Conservation (phyloP, 306 rosid species). For the Herpetospermum pedunculosum region DNA sequence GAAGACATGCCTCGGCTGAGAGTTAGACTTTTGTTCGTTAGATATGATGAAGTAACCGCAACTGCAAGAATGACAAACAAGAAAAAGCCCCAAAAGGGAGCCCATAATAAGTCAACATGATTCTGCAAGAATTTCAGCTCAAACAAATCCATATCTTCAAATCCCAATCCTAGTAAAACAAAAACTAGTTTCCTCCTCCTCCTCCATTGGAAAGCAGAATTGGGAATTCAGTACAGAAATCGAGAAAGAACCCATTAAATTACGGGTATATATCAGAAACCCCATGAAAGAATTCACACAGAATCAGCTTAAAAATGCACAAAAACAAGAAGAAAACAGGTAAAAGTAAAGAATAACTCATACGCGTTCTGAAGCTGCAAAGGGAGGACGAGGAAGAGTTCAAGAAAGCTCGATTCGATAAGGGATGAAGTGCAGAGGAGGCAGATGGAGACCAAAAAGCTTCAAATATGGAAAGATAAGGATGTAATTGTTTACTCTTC, state of each 20-base stretch:
- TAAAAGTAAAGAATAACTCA: background rate
- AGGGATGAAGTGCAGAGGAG: background rate
- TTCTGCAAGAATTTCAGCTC: background rate
- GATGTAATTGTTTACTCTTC: background rate
- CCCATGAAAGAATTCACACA: background rate
- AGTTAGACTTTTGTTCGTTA: background rate
- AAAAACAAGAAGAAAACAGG: background rate
- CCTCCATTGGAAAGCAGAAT: background rate
- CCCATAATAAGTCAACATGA: background rate
- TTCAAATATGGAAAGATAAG: background rate
- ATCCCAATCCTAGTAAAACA: background rate
- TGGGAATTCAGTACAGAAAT: background rate
- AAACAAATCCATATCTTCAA: background rate
- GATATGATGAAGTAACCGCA: background rate
- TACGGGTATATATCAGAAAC: background rate
- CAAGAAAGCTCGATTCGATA: background rate
- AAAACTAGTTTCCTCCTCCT: no score
- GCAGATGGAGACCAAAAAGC: background rate
- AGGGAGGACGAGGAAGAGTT: background rate
- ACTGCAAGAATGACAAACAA: constrained; percentile 3
- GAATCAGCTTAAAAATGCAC: background rate
- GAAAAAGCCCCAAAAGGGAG: background rate
- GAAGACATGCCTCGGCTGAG: background rate
- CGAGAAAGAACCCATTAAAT: background rate
- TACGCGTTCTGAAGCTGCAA: background rate